Percentiles rank a stretch among this genome's conserved stretches.
Conservation (phyloP, 441 rosid species). For the Jatropha podagrica region DNA sequence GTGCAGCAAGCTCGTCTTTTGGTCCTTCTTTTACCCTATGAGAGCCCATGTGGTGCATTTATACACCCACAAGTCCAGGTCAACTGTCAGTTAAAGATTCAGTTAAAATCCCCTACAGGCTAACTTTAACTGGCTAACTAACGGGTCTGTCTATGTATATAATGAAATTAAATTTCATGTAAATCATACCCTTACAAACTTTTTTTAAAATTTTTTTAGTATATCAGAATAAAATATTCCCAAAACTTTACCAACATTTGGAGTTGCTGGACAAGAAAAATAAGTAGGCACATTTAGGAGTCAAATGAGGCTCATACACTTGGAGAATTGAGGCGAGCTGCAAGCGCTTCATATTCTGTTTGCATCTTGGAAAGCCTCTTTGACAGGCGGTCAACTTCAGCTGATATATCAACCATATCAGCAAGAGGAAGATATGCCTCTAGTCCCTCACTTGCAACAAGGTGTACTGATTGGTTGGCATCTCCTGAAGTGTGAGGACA, state of each 20-base stretch:
- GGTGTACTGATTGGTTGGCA: constrained; percentile 79
- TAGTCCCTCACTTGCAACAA: constrained; percentile 93
- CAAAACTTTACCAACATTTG: not conserved
- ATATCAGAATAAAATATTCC: not conserved
- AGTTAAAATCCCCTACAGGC: not conserved
- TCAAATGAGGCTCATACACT: constrained; percentile 44
- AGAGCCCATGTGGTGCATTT: not conserved
- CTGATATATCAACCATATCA: constrained; percentile 87
- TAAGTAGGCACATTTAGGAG: constrained; percentile 11
- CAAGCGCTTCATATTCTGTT: constrained; percentile 66
- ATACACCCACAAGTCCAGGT: not conserved
- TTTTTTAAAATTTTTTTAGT: not conserved
- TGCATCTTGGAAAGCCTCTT: constrained; percentile 91
- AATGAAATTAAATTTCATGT: not conserved
- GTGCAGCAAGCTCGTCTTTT: not conserved
- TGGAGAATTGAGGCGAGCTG: constrained; percentile 72
- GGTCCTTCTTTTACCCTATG: not conserved
- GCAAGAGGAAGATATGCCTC: constrained; percentile 96
- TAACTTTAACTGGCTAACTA: not conserved
- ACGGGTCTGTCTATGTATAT: not conserved
- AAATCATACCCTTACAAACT: not conserved
- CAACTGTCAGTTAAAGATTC: not conserved
- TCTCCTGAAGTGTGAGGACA: constrained; percentile 45
- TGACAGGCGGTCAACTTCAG: constrained; percentile 86
- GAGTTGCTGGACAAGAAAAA: not conserved